Conservation (phyloP, 345 rosid species). For the Linum lewisii region DNA sequence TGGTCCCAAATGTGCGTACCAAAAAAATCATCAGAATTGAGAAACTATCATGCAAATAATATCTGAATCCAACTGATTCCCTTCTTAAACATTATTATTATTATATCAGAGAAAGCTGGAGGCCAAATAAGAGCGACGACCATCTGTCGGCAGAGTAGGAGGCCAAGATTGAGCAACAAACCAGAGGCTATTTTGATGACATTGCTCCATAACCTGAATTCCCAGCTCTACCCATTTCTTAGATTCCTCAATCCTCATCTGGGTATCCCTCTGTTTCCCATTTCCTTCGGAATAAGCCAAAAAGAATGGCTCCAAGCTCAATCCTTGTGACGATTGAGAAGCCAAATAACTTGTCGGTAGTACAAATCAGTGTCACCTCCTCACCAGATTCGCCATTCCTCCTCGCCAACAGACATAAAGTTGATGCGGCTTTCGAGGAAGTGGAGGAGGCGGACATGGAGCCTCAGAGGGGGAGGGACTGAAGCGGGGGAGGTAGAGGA, state of each 20-base stretch:
- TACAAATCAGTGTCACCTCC: slow-evolving; percentile 37
- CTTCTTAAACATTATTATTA: too few species aligned
- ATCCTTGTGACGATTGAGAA: slow-evolving; percentile 78
- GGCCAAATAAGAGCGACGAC: slow-evolving; percentile 48
- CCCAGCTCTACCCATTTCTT: slow-evolving; percentile 7
- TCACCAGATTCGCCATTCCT: slow-evolving; percentile 40
- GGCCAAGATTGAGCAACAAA: slow-evolving; percentile 26
- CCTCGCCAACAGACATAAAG: slow-evolving; percentile 61
- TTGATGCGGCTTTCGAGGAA: slow-evolving; percentile 32
- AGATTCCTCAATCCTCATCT: slow-evolving; percentile 18
- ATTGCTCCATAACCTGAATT: slow-evolving; percentile 32
- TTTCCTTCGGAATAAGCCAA: too few species aligned
- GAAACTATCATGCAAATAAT: too few species aligned
- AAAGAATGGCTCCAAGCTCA: slow-evolving; percentile 63
- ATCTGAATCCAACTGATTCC: not conserved
- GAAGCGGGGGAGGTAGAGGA: too few species aligned
- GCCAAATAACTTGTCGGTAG: slow-evolving; percentile 49
- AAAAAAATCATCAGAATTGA: too few species aligned
- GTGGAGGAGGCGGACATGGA: slow-evolving; percentile 13
- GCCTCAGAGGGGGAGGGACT: slow-evolving; percentile 53
- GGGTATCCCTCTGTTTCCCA: slow-evolving; percentile 13
- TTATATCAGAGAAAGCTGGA: slow-evolving; percentile 10
- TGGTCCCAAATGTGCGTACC: too few species aligned
- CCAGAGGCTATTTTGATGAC: slow-evolving; percentile 36
- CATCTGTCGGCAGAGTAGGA: slow-evolving; percentile 43